phyloP scores from a whole-genome alignment of 768 basidiomycete species.

The Lactarius quietus region DNA sequence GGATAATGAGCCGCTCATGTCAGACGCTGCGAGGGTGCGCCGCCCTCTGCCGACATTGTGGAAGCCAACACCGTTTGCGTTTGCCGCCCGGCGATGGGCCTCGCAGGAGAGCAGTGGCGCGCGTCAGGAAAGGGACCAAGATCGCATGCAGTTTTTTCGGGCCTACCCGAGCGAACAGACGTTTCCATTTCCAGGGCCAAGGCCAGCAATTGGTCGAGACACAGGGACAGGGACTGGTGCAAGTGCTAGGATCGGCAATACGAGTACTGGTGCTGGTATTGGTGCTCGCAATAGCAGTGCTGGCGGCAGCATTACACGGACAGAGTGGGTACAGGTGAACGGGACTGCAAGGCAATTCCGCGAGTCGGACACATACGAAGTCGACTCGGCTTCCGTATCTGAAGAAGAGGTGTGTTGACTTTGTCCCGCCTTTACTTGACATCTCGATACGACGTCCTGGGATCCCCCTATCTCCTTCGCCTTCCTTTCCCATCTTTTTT shows the following conservation, averaged over 20 bases:
- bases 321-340: slow-evolving; percentile 19
- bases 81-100: slow-evolving; percentile 26
- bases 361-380: slow-evolving; percentile 15
- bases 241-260: slow-evolving; percentile 4
- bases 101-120: slow-evolving; percentile 3
- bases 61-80: slow-evolving; percentile 25
- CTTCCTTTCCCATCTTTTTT: neutral
- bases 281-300: slow-evolving; percentile 8
- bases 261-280: slow-evolving; percentile 4
- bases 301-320: slow-evolving; percentile 4
- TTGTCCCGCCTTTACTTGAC: slow-evolving; percentile 15
- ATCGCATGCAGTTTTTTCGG: slow-evolving; percentile 18
- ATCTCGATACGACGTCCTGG: slow-evolving; percentile 9
- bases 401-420: slow-evolving; percentile 26
- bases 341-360: slow-evolving; percentile 9
- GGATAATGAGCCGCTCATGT: slow-evolving; percentile 15
- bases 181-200: neutral
- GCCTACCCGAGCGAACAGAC: neutral
- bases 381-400: slow-evolving; percentile 21
- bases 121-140: slow-evolving; percentile 9
- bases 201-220: neutral
- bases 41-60: slow-evolving; percentile 17
- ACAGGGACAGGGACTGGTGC: slow-evolving; percentile 1
- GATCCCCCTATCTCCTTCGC: slow-evolving; percentile 11
- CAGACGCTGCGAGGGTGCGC: slow-evolving; percentile 8